Conservation (phyloP, 306 rosid species). For the Argentina anserina region DNA sequence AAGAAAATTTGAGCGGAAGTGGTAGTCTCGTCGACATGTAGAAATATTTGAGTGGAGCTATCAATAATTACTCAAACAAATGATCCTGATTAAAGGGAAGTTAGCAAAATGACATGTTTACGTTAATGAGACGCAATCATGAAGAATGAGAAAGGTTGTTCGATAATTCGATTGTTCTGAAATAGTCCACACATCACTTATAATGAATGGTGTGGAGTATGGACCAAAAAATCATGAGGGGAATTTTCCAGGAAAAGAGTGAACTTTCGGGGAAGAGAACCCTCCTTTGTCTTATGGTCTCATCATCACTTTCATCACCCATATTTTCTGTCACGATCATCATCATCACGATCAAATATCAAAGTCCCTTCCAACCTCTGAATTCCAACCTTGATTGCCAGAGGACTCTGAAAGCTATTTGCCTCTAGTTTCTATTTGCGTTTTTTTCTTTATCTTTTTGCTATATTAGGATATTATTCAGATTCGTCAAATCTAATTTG, state of each 20-base stretch:
- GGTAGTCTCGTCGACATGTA: not conserved
- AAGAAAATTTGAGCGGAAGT: too few species aligned
- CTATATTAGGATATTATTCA: not conserved
- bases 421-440: not conserved
- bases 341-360: conserved; percentile 30
- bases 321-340: conserved; percentile 31
- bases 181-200: conserved; percentile 47
- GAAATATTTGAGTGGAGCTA: not conserved
- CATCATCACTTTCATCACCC: conserved; percentile 49
- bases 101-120: conserved; percentile 5
- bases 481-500: not conserved
- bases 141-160: conserved; percentile 29
- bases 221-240: conserved; percentile 56
- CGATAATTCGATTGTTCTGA: conserved; percentile 7
- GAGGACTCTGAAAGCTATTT: not conserved
- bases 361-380: conserved; percentile 26
- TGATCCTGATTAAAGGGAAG: conserved; percentile 15
- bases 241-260: conserved; percentile 55
- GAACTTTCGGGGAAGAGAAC: conserved; percentile 59
- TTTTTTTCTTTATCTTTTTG: not conserved
- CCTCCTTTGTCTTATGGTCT: conserved; percentile 40
- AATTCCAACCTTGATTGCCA: conserved; percentile 29
- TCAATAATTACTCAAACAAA: not conserved
- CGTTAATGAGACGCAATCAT: conserved; percentile 45
- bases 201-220: conserved; percentile 30